Evolutionary conservation across 257 asterid species (phyloP), one percentile per base, ranked within the genome.

Genomic region (Apocynum venetum): DNA sequence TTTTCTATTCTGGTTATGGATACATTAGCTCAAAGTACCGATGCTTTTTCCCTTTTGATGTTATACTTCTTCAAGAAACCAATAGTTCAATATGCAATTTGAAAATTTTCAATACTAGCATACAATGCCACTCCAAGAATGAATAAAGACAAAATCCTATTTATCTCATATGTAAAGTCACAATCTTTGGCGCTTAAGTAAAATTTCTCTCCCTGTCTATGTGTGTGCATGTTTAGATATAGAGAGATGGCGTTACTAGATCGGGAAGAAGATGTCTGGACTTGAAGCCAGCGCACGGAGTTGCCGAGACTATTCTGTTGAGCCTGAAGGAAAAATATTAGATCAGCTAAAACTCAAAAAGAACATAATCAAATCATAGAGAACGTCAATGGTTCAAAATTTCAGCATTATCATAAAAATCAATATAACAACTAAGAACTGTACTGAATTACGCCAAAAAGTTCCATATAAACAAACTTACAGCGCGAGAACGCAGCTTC

Each of bases 231-330:
- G 40, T 47, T 46, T 44, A 40, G 36, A 15, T 4, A n/a, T 0
- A 36, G 57, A 67, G 47, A 61, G 35, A 44, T 43, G 19, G 17
- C 51, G 64, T 84, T 86, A 89, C 94, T 72, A 87, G 82, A 84
- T 88, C 93, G 64, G 93, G 89, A 36, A 36, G 97, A 87, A 49
- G 98, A 86, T 73, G 93, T 89, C 86, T 91, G 96, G 80, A 93
- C 87, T 89, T 93, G 98, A 80, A 93, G 89, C 97, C 97, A 91
- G 56, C 98, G 98, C 19, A 93, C 92, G 31, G 96, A 90, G 74
- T 84, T 85, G 80, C 85, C 71, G 66, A 89, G 80, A 72, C 81
- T 86, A 43, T 86, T 84, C 91, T 85, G 96, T 56, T 88, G 97
- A 76, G 74, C 91, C 98, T 93, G 41, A 67, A 44, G 71, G 40